phyloP scores from a whole-genome alignment of 1,139 yeast genomes.

The Candida sojae region DNA sequence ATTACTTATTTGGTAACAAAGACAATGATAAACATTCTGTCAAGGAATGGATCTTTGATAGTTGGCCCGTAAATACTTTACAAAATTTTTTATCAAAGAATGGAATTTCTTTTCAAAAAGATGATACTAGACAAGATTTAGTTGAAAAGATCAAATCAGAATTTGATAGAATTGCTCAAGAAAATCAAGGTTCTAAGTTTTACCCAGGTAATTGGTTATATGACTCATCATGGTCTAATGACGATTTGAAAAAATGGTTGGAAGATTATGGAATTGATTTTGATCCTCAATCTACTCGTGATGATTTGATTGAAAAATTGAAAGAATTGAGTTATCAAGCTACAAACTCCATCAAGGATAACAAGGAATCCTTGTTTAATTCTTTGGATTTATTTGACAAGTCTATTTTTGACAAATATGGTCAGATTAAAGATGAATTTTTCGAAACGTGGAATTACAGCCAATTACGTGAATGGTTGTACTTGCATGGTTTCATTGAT shows the following conservation, averaged over 20 bases:
- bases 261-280: constrained; percentile 44
- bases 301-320: constrained; percentile 43
- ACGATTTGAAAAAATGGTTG: constrained; percentile 49
- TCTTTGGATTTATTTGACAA: constrained; percentile 33
- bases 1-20: constrained; percentile 12
- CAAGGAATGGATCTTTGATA: constrained; percentile 46
- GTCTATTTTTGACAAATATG: constrained; percentile 39
- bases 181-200: constrained; percentile 38
- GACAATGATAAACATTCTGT: constrained; percentile 6
- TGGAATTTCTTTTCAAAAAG: constrained; percentile 24
- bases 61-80: constrained; percentile 46
- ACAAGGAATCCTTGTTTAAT: constrained; percentile 39
- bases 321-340: constrained; percentile 44
- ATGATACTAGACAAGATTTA: constrained; percentile 33
- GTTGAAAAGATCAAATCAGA: constrained; percentile 35
- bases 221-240: constrained; percentile 40
- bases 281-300: constrained; percentile 37
- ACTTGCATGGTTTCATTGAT: constrained; percentile 25
- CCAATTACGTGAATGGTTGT: constrained; percentile 34
- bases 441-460: constrained; percentile 41
- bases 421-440: constrained; percentile 44
- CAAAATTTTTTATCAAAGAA: constrained; percentile 35
- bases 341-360: constrained; percentile 32
- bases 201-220: constrained; percentile 57
- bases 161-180: constrained; percentile 36